Conservation (phyloP, 108 stramenopile genomes). For the Pseudonitzschia pungens region DNA sequence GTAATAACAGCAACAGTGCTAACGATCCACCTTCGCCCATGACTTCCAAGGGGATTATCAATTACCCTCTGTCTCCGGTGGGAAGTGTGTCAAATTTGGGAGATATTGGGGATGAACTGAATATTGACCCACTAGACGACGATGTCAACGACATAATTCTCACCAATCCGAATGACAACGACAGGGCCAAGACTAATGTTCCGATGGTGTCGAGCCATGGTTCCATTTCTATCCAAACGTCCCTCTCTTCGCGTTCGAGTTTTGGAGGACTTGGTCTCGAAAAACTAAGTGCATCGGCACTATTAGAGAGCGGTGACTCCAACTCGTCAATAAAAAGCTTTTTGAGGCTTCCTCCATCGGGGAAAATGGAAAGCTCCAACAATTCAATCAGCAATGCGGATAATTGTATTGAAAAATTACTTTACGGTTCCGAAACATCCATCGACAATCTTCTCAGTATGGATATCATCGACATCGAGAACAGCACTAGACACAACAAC, state of each 20-base stretch:
- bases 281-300: neutral
- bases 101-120: slow-evolving; percentile 11
- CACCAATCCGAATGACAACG: neutral
- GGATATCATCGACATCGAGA: neutral
- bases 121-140: neutral
- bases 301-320: neutral
- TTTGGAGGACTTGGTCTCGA: neutral
- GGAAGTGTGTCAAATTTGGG: neutral
- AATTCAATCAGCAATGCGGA: neutral
- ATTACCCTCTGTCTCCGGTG: neutral
- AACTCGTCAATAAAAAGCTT: neutral
- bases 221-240: neutral
- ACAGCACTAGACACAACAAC: neutral
- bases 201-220: neutral
- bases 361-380: neutral
- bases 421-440: neutral
- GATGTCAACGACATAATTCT: neutral
- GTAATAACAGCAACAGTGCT: neutral
- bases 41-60: neutral
- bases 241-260: neutral
- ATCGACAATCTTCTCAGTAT: neutral
- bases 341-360: neutral
- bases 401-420: neutral
- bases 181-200: neutral
- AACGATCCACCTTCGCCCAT: neutral